These are phyloP conservation scores for Pigoraptor vietnamica DNA, from an alignment of 78 protist genomes.

Conservation along the genomic window DNA sequence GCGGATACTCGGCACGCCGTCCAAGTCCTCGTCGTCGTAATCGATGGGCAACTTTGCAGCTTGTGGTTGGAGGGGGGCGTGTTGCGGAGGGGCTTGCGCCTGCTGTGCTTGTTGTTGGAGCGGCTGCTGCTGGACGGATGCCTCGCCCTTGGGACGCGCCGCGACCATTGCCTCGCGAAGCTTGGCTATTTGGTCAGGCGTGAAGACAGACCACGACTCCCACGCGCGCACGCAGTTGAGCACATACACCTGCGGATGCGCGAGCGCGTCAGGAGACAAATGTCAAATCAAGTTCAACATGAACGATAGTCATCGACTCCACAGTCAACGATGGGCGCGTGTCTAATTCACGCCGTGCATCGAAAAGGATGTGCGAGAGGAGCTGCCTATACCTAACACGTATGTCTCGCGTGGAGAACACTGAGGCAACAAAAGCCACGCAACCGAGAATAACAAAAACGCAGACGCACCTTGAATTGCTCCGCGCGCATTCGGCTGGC, in stretches of 20 bases:
- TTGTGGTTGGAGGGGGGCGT: not conserved
- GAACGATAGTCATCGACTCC: not conserved
- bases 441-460: not conserved
- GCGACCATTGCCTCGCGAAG: not conserved
- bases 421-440: not conserved
- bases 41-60: not conserved
- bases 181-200: not conserved
- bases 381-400: too few species aligned
- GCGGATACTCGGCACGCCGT: not conserved
- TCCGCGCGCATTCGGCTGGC: not conserved
- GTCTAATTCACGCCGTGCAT: too few species aligned
- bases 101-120: not conserved
- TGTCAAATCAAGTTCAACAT: not conserved
- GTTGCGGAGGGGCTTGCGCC: not conserved
- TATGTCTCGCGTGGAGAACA: not conserved
- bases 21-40: not conserved
- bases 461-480: not conserved
- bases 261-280: not conserved
- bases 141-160: not conserved
- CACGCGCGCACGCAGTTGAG: not conserved
- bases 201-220: not conserved
- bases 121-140: not conserved
- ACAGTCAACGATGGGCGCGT: not conserved
- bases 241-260: not conserved
- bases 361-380: too few species aligned